Conservation (phyloP, 192 early-diverging fungal genomes). For the Gamsiella multidivaricata region DNA sequence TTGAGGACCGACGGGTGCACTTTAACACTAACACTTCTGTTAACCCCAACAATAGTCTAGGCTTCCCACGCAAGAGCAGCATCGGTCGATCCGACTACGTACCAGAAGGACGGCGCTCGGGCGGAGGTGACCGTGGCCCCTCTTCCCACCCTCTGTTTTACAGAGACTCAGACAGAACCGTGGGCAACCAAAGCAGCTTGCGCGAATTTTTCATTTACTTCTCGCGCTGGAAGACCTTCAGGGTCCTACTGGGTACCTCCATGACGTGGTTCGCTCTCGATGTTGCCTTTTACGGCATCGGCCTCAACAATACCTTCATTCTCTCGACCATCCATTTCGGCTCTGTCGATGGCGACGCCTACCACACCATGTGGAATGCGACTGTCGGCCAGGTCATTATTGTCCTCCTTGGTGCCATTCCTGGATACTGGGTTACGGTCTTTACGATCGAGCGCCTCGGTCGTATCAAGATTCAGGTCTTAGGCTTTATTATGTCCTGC, state of each 20-base stretch:
- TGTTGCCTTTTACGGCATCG: conserved; percentile 61
- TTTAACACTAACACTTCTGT: too few species aligned
- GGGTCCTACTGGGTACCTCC: conserved; percentile 74
- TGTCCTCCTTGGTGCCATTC: conserved; percentile 36
- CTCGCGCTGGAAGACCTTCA: conserved; percentile 74
- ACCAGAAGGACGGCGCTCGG: too few species aligned
- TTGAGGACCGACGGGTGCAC: conserved; percentile 1
- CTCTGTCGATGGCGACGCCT: conserved; percentile 1
- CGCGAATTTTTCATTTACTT: conserved; percentile 61
- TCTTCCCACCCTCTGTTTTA: too few species aligned
- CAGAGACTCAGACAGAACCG: background rate
- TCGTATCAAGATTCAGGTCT: conserved; percentile 38
- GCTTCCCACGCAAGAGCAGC: conserved; percentile 23
- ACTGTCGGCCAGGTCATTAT: conserved; percentile 41
- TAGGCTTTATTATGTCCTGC: conserved; percentile 40
- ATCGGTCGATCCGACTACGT: background rate
- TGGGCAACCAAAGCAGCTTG: background rate
- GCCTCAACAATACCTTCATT: conserved; percentile 51
- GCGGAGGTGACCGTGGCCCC: too few species aligned
- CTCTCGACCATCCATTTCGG: conserved; percentile 26
- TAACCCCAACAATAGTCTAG: too few species aligned
- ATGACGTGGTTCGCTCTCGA: conserved; percentile 76
- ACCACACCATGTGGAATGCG: conserved; percentile 32
- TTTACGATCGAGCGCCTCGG: conserved; percentile 84
- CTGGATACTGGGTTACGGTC: conserved; percentile 90